Percentiles rank a stretch among this genome's conserved stretches.
Conservation (phyloP, 495 filamentous ascomycete genomes). For the Talaromyces borbonicus region DNA sequence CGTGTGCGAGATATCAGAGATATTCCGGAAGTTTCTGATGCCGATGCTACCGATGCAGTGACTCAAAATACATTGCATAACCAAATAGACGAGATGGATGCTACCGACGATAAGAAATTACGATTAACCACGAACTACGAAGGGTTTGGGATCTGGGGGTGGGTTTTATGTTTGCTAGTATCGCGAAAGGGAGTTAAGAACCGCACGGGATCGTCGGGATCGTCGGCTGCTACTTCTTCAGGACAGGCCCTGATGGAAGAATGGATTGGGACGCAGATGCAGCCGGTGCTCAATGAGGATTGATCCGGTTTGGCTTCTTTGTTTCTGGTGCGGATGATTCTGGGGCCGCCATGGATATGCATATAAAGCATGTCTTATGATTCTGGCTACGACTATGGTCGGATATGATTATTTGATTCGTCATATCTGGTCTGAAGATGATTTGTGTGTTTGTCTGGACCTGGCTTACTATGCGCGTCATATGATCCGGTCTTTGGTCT, state of each 20-base stretch:
- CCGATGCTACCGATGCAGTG: slow-evolving; percentile 14
- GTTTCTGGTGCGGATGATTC: too few relatives aligned
- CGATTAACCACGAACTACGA: slow-evolving; percentile 78
- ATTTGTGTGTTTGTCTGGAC: too few relatives aligned
- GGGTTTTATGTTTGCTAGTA: slow-evolving; percentile 82
- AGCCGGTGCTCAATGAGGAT: slow-evolving; percentile 36
- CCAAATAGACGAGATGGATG: background rate
- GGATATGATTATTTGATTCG: too few relatives aligned
- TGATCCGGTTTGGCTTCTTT: slow-evolving; percentile 8
- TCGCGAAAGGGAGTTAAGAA: slow-evolving; percentile 50
- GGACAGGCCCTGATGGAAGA: slow-evolving; percentile 85
- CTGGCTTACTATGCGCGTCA: too few relatives aligned
- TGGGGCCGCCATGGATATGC: too few relatives aligned
- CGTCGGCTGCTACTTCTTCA: slow-evolving; percentile 16
- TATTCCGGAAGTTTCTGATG: slow-evolving; percentile 21
- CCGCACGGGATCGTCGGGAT: slow-evolving; percentile 12
- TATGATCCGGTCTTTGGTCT: too few relatives aligned
- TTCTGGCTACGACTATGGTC: too few relatives aligned
- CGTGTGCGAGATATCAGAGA: slow-evolving; percentile 25
- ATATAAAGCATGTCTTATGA: too few relatives aligned
- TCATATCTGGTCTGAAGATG: too few relatives aligned
- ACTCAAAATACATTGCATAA: background rate
- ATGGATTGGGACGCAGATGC: slow-evolving; percentile 70
- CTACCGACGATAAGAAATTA: slow-evolving; percentile 77
- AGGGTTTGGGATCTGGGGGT: slow-evolving; percentile 88